Percentiles rank a stretch among this genome's conserved stretches.
These are phyloP conservation scores for Suillus hirtellus DNA, from an alignment of 768 basidiomycete species.

Conservation along the genomic window DNA sequence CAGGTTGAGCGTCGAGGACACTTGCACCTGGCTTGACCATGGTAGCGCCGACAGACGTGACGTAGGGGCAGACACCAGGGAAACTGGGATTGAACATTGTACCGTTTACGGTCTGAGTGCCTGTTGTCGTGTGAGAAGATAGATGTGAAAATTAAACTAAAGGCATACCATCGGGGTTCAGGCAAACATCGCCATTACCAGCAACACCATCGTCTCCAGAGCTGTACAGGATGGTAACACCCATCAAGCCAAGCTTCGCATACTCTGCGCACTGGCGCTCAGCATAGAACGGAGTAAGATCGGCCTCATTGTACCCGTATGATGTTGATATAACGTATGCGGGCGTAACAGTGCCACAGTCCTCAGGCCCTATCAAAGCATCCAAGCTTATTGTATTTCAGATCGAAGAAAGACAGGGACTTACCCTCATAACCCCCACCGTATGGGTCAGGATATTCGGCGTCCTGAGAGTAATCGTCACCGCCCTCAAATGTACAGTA, in stretches of 20 bases:
- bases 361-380: conserved; percentile 18
- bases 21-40: conserved; percentile 38
- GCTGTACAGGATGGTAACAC: conserved; percentile 36
- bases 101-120: conserved; percentile 44
- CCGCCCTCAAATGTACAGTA: conserved; percentile 48
- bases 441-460: conserved; percentile 34
- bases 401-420: neutral
- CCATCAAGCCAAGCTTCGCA: conserved; percentile 43
- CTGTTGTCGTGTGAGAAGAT: conserved; percentile 9
- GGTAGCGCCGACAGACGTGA: conserved; percentile 50
- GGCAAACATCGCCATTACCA: conserved; percentile 31
- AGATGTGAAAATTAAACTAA: neutral
- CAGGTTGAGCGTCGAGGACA: conserved; percentile 26
- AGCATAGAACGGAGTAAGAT: conserved; percentile 37
- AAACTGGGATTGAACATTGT: conserved; percentile 55
- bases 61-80: conserved; percentile 45
- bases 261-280: conserved; percentile 47
- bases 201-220: conserved; percentile 36
- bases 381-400: neutral
- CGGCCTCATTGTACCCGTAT: conserved; percentile 40
- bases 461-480: conserved; percentile 40
- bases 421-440: conserved; percentile 25
- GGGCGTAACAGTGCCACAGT: conserved; percentile 40
- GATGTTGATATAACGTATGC: conserved; percentile 46
- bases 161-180: conserved; percentile 27